Evolutionary conservation across 495 filamentous ascomycete genomes (phyloP).

Genomic region (Geoglossum glabrum): DNA sequence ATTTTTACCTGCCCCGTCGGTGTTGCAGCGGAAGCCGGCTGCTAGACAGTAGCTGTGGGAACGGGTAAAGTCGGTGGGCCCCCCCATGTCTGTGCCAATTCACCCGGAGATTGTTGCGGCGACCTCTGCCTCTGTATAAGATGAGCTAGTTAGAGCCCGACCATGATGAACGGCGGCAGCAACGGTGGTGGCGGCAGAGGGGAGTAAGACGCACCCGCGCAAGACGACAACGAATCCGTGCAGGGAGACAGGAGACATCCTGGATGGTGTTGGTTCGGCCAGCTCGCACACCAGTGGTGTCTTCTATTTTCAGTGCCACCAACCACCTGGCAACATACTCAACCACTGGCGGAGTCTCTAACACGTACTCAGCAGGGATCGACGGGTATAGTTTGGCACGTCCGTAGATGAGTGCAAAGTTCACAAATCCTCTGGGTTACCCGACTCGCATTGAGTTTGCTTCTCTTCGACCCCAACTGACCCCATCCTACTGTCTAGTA

Average conservation of each 20-base stretch:
- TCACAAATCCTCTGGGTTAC: no score
- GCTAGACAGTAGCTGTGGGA: conserved; percentile 23
- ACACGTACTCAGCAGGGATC: conserved; percentile 29
- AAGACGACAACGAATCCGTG: conserved; percentile 37
- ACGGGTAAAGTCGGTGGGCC: conserved; percentile 13
- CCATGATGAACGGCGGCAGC: background rate
- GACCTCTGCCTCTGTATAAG: background rate
- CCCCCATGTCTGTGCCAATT: conserved; percentile 17
- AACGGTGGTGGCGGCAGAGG: conserved; percentile 3
- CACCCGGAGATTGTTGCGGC: conserved; percentile 1
- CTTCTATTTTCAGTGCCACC: conserved; percentile 38
- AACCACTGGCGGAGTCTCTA: conserved; percentile 26
- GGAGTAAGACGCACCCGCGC: conserved; percentile 8
- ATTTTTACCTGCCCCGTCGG: conserved; percentile 73
- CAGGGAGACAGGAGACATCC: conserved; percentile 40
- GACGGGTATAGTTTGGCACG: no score
- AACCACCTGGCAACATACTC: conserved; percentile 20
- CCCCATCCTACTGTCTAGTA: no score
- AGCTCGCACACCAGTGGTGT: conserved; percentile 45
- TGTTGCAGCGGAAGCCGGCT: conserved; percentile 31
- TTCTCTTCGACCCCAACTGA: no score
- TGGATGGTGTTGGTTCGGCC: conserved; percentile 43
- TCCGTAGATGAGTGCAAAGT: no score
- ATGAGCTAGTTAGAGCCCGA: conserved; percentile 3
- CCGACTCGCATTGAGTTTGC: no score